Evolutionary conservation across 2,329 filamentous ascomycete species (phyloP), one percentile per base, ranked within the genome.

Genomic region (Colletotrichum phormii): DNA sequence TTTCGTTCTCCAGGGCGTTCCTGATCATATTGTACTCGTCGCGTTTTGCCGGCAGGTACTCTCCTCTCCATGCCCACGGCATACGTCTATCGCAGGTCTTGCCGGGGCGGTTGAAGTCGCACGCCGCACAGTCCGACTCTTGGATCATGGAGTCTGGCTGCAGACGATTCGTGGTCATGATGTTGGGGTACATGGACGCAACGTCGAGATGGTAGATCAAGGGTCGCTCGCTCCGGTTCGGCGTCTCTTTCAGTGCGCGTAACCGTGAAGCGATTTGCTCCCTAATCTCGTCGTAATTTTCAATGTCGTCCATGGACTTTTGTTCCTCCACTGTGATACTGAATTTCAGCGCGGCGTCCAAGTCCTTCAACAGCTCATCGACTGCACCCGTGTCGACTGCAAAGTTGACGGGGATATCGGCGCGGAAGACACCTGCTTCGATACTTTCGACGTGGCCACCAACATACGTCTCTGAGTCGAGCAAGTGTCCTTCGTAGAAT

Each of bases 1-100:
- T 92, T 80, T 99, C 97, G 77, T 97, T 98, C 78, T 97, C 94
- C 5, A 98, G 87, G 0, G 95, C 93, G 78, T 97, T 92, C 55
- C 94, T 90, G 78, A 99, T 98, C 97, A 99, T 99, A 84, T 98
- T 98, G 88, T 99, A 99, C 80, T 99, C 97, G 80, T 98, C 96
- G 76, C 95, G 91, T 81, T 99, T 98, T 0, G 97, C 95, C 3
- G 97, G 97, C 31, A 99, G 85, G 79, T 97, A 99, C 81, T 99
- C 97, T 79, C 97, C 97, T 91, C 97, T 92, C 97, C 97, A 99
- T 2, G 97, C 91, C 97, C 97, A 99, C 1, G 97, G 97, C 84
- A 99, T 84, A 76, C 97, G 90, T 78, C 97, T 90, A 84, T 99
- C 97, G 80, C 97, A 99, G 0, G 95, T 98, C 84, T 99, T 99